Conservation (phyloP, 2,329 filamentous ascomycete genomes). For the Venturia carpophila region DNA sequence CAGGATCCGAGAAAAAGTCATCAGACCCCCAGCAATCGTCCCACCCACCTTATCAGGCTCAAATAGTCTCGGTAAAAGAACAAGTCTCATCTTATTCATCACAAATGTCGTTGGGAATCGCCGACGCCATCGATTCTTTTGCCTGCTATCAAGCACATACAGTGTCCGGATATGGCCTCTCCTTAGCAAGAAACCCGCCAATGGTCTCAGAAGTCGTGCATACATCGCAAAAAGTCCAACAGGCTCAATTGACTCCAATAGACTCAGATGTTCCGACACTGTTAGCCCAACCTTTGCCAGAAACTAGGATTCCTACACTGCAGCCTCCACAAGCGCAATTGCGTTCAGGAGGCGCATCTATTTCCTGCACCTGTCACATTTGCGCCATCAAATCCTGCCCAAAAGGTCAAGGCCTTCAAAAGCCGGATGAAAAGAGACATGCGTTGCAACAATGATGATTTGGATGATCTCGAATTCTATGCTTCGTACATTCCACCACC, state of each 20-base stretch:
- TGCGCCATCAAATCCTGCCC: neutral
- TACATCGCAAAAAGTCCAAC: too few relatives aligned
- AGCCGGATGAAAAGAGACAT: neutral
- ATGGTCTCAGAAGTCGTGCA: neutral
- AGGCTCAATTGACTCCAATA: too few relatives aligned
- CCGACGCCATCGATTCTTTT: neutral
- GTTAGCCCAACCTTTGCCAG: too few relatives aligned
- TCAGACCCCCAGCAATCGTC: neutral
- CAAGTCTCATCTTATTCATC: neutral
- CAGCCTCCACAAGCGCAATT: neutral
- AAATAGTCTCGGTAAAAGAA: neutral
- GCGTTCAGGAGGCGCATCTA: neutral
- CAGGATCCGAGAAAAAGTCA: neutral
- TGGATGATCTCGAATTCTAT: neutral
- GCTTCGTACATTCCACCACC: too few relatives aligned
- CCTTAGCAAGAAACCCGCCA: neutral
- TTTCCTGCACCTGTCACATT: neutral
- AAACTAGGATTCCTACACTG: neutral
- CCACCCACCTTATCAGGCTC: neutral
- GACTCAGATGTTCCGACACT: too few relatives aligned
- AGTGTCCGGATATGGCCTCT: neutral
- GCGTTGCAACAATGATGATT: neutral
- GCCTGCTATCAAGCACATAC: neutral
- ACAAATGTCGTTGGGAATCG: neutral
- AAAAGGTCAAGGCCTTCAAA: slow-evolving; percentile 3